Conservation (phyloP, 192 early-diverging fungal genomes). For the Umbelopsis sp. region DNA sequence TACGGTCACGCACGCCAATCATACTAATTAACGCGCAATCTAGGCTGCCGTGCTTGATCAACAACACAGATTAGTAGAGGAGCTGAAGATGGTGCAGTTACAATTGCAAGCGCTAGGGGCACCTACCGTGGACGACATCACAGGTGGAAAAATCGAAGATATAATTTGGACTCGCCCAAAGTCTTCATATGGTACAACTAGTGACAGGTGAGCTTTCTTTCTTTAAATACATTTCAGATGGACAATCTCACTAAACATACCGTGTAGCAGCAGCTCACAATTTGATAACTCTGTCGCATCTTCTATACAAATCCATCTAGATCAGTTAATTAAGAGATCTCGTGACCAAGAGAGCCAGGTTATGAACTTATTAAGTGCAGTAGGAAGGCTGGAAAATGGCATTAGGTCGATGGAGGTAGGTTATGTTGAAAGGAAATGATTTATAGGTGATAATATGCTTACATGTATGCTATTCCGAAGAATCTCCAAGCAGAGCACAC, state of each 20-base stretch:
- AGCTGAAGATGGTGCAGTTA: constrained; percentile 16
- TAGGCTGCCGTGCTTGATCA: constrained; percentile 29
- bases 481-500: constrained; percentile 20
- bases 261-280: not conserved
- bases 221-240: no score
- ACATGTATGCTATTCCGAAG: not conserved
- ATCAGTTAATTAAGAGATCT: not conserved
- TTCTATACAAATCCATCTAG: not conserved
- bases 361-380: not conserved
- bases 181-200: not conserved
- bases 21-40: not conserved
- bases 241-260: no score
- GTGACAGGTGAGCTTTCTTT: no score
- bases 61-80: constrained; percentile 30
- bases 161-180: not conserved
- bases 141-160: not conserved
- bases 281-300: not conserved
- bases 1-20: no score
- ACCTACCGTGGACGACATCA: constrained; percentile 22
- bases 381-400: constrained; percentile 16
- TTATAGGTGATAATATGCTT: not conserved
- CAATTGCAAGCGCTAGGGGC: constrained; percentile 39
- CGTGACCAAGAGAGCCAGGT: constrained; percentile 24
- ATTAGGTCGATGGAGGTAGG: constrained; percentile 24
- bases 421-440: not conserved